Base-by-base conservation (phyloP, 148 eudicot genomes). In the Nepenthes mirabilis region DNA sequence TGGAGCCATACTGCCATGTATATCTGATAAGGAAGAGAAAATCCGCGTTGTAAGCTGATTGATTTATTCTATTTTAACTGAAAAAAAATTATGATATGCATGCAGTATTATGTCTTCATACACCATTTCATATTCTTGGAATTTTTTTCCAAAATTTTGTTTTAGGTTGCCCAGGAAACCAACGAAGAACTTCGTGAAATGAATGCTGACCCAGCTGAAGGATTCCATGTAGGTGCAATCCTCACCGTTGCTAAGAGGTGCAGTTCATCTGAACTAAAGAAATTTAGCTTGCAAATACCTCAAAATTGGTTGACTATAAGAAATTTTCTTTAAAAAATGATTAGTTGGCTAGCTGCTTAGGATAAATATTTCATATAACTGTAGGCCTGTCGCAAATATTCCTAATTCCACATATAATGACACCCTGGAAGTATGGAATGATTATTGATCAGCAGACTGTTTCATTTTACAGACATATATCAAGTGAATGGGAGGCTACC, bases 401-500 rank as follows among this genome's bases (percentile, higher is more conserved):
- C 8, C 4, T 40, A 11, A 61, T 2, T 47, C 50, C 33, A 7
- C 47, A 5, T 45, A 11, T 61, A 37, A 34, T 14, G 10, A 5
- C 11, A 52, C 10, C 45, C 5, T 34, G 12, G 43, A 61, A 37
- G 57, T 32, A 12, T 58, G 60, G 43, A 37, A 9, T 7, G 2
- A 34, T 55, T 33, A 33, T 32, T 58, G 52, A 58, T 59, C 66
- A 40, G 47, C 55, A 9, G 57, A 14, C 43, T 59, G 64, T 51
- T 72, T 47, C 40, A 48, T 67, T 63, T 74, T 34, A 54, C 85
- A 93, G 99, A 61, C 95, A 89, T 79, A 72, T 93, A 68, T 82
- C 96, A 49, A 89, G 84, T 77, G 99, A 88, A 66, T 89, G 95
- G 96, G 99, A 93, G 79, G 97, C 91, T 61, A 86, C 99, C 55